Evolutionary conservation across 2,329 filamentous ascomycete species (phyloP).

Genomic region (Tolypocladium guangdongense): DNA sequence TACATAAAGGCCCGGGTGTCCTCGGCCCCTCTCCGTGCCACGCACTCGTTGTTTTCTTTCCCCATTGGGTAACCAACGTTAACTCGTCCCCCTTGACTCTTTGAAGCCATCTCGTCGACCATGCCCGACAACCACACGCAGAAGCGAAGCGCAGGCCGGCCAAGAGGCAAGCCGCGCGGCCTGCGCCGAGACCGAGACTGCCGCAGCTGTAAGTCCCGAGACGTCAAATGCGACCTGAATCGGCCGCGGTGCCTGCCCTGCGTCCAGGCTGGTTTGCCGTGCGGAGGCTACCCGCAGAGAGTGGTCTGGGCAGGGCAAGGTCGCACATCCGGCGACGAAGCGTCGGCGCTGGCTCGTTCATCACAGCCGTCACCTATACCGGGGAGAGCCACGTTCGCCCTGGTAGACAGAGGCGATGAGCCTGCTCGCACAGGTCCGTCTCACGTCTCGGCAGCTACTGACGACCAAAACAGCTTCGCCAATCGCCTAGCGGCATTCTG

Average conservation of each 20-base stretch:
- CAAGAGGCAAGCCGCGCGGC: constrained; percentile 15
- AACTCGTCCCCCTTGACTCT: too few species aligned
- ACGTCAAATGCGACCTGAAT: constrained; percentile 17
- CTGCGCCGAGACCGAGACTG: constrained; percentile 18
- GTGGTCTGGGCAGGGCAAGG: constrained; percentile 16
- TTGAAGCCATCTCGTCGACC: neutral
- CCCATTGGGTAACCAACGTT: constrained; percentile 2
- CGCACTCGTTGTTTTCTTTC: constrained; percentile 3
- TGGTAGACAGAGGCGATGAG: too few species aligned
- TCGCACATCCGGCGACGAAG: neutral
- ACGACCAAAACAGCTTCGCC: constrained; percentile 10
- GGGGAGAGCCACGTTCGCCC: neutral
- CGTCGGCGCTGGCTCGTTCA: neutral
- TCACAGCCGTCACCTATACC: constrained; percentile 1
- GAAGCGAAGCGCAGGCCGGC: neutral
- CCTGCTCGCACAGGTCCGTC: too few species aligned
- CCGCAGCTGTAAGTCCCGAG: constrained; percentile 12
- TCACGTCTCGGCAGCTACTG: neutral
- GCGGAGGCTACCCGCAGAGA: constrained; percentile 20
- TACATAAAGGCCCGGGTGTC: too few species aligned
- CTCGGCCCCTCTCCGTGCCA: too few species aligned
- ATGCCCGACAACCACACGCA: neutral
- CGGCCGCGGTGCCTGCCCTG: constrained; percentile 14
- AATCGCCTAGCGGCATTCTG: constrained; percentile 12
- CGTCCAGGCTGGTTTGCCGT: constrained; percentile 15